phyloP scores from a whole-genome alignment of 2,329 filamentous ascomycete genomes.

The Trichoderma breve region DNA sequence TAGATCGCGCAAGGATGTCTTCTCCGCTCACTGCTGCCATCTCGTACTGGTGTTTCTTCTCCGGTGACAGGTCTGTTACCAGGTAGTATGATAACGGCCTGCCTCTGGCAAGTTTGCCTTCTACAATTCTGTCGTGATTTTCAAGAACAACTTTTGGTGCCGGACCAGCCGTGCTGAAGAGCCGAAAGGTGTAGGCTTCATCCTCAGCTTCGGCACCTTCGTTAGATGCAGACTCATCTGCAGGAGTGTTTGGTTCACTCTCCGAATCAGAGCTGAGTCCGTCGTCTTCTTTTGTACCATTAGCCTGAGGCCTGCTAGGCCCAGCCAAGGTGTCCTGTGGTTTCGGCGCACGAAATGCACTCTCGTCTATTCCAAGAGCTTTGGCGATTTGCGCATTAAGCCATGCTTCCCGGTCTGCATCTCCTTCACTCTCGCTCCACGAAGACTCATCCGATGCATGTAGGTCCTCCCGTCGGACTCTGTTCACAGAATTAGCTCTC shows the following conservation, averaged over 20 bases:
- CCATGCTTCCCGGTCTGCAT: slow-evolving; percentile 41
- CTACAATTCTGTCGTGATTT: slow-evolving; percentile 39
- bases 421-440: slow-evolving; percentile 30
- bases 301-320: not conserved
- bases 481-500: slow-evolving; percentile 26
- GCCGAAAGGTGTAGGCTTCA: slow-evolving; percentile 48
- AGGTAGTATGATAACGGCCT: slow-evolving; percentile 52
- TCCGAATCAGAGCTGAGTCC: not conserved
- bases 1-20: slow-evolving; percentile 47
- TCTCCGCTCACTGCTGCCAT: slow-evolving; percentile 51
- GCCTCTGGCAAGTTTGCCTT: slow-evolving; percentile 37
- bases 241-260: slow-evolving; percentile 13
- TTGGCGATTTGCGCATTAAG: slow-evolving; percentile 49
- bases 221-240: not conserved
- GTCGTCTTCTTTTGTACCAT: not conserved
- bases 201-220: slow-evolving; percentile 30
- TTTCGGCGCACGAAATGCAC: slow-evolving; percentile 23
- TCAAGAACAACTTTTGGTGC: slow-evolving; percentile 52
- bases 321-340: not conserved
- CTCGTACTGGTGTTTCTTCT: slow-evolving; percentile 41
- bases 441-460: slow-evolving; percentile 36
- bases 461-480: slow-evolving; percentile 57
- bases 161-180: slow-evolving; percentile 51
- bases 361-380: slow-evolving; percentile 40
- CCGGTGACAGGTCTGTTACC: slow-evolving; percentile 37